Base-by-base conservation (phyloP, 352 stramenopile genomes). In the Blastocystis hominis region DNA sequence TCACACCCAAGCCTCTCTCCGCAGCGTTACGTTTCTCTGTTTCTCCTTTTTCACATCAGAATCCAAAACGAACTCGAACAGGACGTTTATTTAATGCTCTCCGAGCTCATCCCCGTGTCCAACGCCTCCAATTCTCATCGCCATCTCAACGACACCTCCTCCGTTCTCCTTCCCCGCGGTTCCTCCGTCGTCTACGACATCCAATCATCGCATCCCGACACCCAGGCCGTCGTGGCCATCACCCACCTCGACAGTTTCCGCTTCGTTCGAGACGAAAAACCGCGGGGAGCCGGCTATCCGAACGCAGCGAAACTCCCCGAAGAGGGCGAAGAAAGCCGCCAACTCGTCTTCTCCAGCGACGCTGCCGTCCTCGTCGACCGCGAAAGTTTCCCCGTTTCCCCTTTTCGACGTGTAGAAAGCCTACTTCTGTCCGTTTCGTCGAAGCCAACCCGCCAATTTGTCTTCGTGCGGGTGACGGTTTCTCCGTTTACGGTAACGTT, bases 11-110 rank as follows among this genome's bases (percentile, higher is more conserved):
- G 13, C 50, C n/a, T n/a, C 10, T 59, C 10, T 59, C 54, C 30
- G 13, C 44, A 61, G n/a, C 30, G 56, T 84, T 63, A 34, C 34
- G 72, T 84, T 44, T 7, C 17, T 38, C 9, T 68, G 1, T 46
- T 42, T 17, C 3, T 34, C 15, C 13, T 50, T 10, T 47, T 13
- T 84, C 5, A 84, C 1, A 24, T n/a, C 46, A 84, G 72, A 46
- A 46, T 84, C 36, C 13, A 47, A 5, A 84, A 84, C 46, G 4
- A 84, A 6, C 56, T 84, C 10, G 55, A 53, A 56, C 72, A 84
- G 50, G 47, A 66, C 2, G 72, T 84, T 3, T 7, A 69, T 9
- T 17, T 84, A 24, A 50, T n/a, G 13, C 9, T 84, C 30, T 68
- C 6, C 55, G 47, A 55, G 50, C 50, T 84, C 53, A 42, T 66